Percentiles rank a stretch among this genome's conserved stretches.
Evolutionary conservation across 192 early-diverging fungal genomes (phyloP).

Genomic region (Backusella luteola): DNA sequence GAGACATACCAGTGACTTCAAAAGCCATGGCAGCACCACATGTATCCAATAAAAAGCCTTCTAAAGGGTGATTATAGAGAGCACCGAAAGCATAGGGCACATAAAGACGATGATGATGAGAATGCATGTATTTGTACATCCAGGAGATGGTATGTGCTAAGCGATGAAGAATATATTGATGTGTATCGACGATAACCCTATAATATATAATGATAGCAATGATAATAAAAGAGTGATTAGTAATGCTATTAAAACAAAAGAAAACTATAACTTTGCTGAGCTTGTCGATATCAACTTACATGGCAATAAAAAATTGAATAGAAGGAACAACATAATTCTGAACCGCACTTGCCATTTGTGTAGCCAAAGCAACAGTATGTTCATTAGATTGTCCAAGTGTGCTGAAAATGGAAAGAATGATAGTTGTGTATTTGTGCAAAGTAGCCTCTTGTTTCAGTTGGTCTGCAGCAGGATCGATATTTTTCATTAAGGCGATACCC

Average conservation of each 20-base stretch:
- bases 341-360: neutral
- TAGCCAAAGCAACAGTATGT: neutral
- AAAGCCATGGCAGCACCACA: constrained; percentile 65
- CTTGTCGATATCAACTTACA: neutral
- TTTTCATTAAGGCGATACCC: constrained; percentile 25
- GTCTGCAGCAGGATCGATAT: constrained; percentile 4
- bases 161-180: constrained; percentile 73
- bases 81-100: constrained; percentile 80
- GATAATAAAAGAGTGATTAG: neutral
- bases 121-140: constrained; percentile 75
- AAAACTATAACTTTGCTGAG: neutral
- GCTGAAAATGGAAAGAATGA: neutral
- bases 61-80: constrained; percentile 82
- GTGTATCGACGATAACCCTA: constrained; percentile 50
- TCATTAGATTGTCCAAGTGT: neutral
- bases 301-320: constrained; percentile 13
- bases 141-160: constrained; percentile 63
- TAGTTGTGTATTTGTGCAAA: neutral
- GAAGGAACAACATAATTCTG: neutral
- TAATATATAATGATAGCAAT: neutral
- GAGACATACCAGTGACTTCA: constrained; percentile 68
- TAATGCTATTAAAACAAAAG: neutral
- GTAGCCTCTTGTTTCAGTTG: neutral
- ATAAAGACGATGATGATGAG: constrained; percentile 74
- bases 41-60: constrained; percentile 75